phyloP scores from a whole-genome alignment of 2,329 filamentous ascomycete species.

The Pseudogymnoascus sp. region DNA sequence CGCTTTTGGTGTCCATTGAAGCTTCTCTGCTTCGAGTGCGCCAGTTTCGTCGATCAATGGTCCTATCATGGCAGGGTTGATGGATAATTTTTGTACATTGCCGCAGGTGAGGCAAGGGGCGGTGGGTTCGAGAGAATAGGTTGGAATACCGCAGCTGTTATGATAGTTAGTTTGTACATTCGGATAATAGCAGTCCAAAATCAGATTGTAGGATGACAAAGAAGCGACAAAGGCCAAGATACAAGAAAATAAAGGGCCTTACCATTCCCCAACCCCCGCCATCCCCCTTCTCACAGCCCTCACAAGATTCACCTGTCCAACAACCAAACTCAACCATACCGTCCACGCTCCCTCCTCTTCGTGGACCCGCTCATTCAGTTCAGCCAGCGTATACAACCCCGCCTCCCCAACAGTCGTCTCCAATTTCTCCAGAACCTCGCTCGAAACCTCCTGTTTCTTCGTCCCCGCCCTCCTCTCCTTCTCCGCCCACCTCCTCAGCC shows the following conservation, averaged over 20 bases:
- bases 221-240: neutral
- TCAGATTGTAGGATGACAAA: too few species aligned
- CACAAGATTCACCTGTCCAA: neutral
- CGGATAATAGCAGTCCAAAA: too few species aligned
- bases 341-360: neutral
- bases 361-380: conserved; percentile 33
- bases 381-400: conserved; percentile 35
- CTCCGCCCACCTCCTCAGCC: conserved; percentile 43
- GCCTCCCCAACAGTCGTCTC: conserved; percentile 27
- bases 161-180: conserved; percentile 9
- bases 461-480: conserved; percentile 41
- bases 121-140: conserved; percentile 42
- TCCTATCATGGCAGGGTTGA: conserved; percentile 37
- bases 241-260: conserved; percentile 12
- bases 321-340: neutral
- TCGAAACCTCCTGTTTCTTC: conserved; percentile 41
- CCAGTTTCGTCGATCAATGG: conserved; percentile 47
- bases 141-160: conserved; percentile 42
- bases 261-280: neutral
- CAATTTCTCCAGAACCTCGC: conserved; percentile 32
- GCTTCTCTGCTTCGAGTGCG: conserved; percentile 40
- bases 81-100: conserved; percentile 22
- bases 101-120: conserved; percentile 34
- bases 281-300: neutral
- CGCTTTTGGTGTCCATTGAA: conserved; percentile 44